Conservation (phyloP, 2,329 filamentous ascomycete genomes). For the Cadophora luteo-olivacea region DNA sequence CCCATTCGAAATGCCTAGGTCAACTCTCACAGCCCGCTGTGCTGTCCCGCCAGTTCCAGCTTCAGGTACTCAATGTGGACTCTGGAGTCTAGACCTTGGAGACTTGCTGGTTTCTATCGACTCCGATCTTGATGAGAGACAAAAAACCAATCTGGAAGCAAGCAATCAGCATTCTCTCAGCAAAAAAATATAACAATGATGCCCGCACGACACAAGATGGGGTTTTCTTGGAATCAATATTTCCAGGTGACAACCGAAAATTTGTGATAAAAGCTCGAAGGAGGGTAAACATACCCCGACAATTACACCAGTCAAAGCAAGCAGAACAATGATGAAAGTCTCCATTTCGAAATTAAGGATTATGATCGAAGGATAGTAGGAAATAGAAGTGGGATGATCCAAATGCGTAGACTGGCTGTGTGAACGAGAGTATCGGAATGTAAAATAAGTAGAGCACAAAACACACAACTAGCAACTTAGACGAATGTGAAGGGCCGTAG, state of each 20-base stretch:
- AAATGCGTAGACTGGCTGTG: background rate
- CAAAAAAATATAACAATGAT: background rate
- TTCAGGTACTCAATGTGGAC: background rate
- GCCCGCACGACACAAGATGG: too few species aligned
- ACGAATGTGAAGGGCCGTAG: background rate
- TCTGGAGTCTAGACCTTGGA: conserved; percentile 11
- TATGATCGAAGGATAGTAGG: background rate
- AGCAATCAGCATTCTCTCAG: background rate
- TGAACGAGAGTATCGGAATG: background rate
- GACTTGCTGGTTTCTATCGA: background rate
- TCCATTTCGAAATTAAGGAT: conserved; percentile 11
- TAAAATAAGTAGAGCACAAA: background rate
- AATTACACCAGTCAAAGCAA: background rate
- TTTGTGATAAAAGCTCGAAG: too few species aligned
- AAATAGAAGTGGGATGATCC: background rate
- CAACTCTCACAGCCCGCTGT: background rate
- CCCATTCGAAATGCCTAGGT: background rate
- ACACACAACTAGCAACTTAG: background rate
- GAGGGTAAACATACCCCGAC: conserved; percentile 12
- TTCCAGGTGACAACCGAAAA: too few species aligned
- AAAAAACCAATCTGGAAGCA: conserved; percentile 3
- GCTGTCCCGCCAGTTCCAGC: background rate
- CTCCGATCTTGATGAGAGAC: conserved; percentile 12
- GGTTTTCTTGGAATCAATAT: too few species aligned
- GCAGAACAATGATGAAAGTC: conserved; percentile 13